Conservation (phyloP, 768 basidiomycete species). For the Suillus bovinus region DNA sequence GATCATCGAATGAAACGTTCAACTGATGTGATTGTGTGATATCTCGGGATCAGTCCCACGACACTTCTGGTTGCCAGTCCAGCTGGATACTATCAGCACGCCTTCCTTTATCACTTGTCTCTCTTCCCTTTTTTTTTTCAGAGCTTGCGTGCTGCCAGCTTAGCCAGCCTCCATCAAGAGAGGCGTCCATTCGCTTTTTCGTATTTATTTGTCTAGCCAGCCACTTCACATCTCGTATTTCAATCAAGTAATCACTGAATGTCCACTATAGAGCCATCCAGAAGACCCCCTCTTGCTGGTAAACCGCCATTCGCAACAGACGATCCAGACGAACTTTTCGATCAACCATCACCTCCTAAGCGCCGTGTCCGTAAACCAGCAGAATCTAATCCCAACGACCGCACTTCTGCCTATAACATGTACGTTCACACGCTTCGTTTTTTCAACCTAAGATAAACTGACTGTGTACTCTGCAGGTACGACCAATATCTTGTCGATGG, state of each 20-base stretch:
- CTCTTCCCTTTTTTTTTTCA: not conserved
- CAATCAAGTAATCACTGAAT: conserved; percentile 1
- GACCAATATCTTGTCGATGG: conserved; percentile 54
- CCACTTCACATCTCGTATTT: not conserved
- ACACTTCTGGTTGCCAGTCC: not conserved
- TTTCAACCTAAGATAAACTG: conserved; percentile 1
- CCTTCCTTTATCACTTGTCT: not conserved
- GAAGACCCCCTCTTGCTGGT: conserved; percentile 5
- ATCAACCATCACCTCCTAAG: conserved; percentile 43
- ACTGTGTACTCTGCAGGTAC: conserved; percentile 46
- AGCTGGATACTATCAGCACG: not conserved
- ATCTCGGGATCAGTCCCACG: not conserved
- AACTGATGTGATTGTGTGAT: not conserved
- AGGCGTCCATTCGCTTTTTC: conserved; percentile 8
- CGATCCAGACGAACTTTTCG: conserved; percentile 62
- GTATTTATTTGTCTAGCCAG: conserved; percentile 6
- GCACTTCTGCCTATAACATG: conserved; percentile 69
- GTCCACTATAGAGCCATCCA: not conserved
- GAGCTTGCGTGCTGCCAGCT: conserved; percentile 2
- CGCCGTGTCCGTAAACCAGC: conserved; percentile 41
- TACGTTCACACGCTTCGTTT: conserved; percentile 38
- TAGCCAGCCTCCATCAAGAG: conserved; percentile 7
- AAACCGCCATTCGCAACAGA: conserved; percentile 54
- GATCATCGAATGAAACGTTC: not conserved
- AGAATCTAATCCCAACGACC: conserved; percentile 52